A percentile compares a stretch with the other conserved stretches of the same genome.
These are phyloP conservation scores for Leccinum variicolor DNA, from an alignment of 768 basidiomycete genomes.

Conservation along the genomic window DNA sequence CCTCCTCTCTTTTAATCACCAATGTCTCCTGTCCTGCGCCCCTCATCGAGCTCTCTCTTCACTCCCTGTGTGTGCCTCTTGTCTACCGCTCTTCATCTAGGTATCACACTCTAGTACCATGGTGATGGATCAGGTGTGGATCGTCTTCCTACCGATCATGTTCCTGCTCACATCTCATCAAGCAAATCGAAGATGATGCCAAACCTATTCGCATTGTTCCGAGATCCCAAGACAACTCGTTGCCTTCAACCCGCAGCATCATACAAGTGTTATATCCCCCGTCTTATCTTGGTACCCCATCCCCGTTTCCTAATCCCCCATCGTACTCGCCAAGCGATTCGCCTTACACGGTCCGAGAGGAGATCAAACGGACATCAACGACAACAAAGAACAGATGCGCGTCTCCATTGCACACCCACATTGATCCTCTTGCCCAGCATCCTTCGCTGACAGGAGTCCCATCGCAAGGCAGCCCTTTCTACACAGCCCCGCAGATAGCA, in stretches of 20 bases:
- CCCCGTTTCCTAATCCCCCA: slow-evolving; percentile 17
- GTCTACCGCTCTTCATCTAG: background rate
- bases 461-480: background rate
- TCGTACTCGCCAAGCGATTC: slow-evolving; percentile 13
- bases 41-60: background rate
- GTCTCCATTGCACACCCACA: background rate
- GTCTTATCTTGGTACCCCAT: slow-evolving; percentile 10
- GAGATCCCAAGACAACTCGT: background rate
- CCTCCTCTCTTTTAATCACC: background rate
- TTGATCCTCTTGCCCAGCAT: slow-evolving; percentile 11
- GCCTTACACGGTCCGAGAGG: background rate
- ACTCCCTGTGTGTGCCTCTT: too few relatives aligned
- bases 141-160: background rate
- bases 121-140: slow-evolving; percentile 1
- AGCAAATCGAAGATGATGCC: slow-evolving; percentile 7
- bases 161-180: slow-evolving; percentile 5
- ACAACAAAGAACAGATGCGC: background rate
- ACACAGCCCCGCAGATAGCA: background rate
- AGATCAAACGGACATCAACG: background rate
- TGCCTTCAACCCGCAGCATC: slow-evolving; percentile 22
- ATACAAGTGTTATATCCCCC: slow-evolving; percentile 29
- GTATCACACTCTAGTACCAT: background rate
- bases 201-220: background rate
- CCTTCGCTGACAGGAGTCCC: slow-evolving; percentile 18
- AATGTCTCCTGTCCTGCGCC: background rate